Evolutionary conservation across 768 basidiomycete genomes (phyloP).

Genomic region (Termitomyces sp.): DNA sequence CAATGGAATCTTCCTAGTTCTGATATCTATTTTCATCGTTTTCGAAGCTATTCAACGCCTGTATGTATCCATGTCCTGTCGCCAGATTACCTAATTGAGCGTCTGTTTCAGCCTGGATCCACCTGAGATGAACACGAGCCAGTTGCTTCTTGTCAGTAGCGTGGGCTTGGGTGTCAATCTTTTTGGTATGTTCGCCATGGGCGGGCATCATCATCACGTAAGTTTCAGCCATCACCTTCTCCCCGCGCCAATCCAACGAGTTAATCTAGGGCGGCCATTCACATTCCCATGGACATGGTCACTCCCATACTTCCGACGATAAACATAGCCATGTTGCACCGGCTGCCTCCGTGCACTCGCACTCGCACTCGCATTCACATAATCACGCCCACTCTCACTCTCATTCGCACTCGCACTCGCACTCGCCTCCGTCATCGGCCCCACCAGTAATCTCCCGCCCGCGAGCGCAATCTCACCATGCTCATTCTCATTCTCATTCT

Average conservation of each 20-base stretch:
- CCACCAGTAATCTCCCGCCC: background rate
- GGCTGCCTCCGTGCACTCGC: constrained; percentile 27
- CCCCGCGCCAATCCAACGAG: background rate
- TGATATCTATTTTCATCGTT: constrained; percentile 97
- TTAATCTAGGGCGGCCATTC: constrained; percentile 54
- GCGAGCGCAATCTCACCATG: constrained; percentile 25
- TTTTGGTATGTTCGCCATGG: constrained; percentile 99
- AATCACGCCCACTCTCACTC: constrained; percentile 22
- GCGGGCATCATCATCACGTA: constrained; percentile 90
- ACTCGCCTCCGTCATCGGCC: constrained; percentile 17
- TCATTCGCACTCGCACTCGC: constrained; percentile 32
- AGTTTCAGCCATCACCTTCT: constrained; percentile 18
- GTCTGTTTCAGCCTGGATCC: constrained; percentile 67
- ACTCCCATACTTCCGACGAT: constrained; percentile 31
- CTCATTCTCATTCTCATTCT: constrained; percentile 28
- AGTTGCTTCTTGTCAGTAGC: constrained; percentile 85
- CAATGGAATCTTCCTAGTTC: constrained; percentile 90
- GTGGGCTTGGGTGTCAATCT: constrained; percentile 91
- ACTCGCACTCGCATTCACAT: constrained; percentile 24
- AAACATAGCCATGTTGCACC: constrained; percentile 17
- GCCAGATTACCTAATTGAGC: background rate
- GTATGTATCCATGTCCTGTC: constrained; percentile 40
- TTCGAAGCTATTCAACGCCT: constrained; percentile 97
- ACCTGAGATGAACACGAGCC: constrained; percentile 96
- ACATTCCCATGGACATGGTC: constrained; percentile 47